A percentile compares a stretch with the other conserved stretches of the same genome.
Evolutionary conservation across 495 filamentous ascomycete species (phyloP).

Genomic region (Hypoxylon perforatum): DNA sequence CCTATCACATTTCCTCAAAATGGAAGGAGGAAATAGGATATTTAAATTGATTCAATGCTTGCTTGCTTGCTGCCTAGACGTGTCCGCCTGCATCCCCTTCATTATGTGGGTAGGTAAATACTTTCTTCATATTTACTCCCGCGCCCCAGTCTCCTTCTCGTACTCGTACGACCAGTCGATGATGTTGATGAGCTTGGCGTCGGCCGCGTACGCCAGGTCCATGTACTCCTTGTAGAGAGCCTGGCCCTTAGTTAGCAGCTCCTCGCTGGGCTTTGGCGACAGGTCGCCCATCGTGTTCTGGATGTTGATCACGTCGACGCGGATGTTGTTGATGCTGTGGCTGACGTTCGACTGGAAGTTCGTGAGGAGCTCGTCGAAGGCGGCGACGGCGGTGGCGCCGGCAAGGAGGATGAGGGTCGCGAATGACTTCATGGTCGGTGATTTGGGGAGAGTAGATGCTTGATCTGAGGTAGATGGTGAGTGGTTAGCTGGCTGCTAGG

Average conservation of each 20-base stretch:
- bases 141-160: neutral
- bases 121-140: too few relatives aligned
- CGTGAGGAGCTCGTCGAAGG: neutral
- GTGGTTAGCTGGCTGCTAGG: too few relatives aligned
- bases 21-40: neutral
- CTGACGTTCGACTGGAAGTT: conserved; percentile 13
- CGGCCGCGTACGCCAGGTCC: neutral
- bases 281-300: neutral
- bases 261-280: neutral
- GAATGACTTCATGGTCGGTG: neutral
- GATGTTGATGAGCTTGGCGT: conserved; percentile 10
- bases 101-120: neutral
- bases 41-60: neutral
- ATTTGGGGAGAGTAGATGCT: neutral
- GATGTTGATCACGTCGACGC: neutral
- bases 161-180: conserved; percentile 16
- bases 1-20: neutral
- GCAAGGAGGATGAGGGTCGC: neutral
- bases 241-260: neutral
- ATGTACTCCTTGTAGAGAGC: conserved; percentile 5
- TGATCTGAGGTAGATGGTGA: too few relatives aligned
- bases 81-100: too few relatives aligned
- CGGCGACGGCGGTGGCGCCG: neutral
- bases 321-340: conserved; percentile 4
- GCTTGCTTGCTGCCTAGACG: too few relatives aligned